A percentile compares a stretch with the other conserved stretches of the same genome.
phyloP scores from a whole-genome alignment of 2,329 filamentous ascomycete genomes.

The Colletotrichum eleusines region DNA sequence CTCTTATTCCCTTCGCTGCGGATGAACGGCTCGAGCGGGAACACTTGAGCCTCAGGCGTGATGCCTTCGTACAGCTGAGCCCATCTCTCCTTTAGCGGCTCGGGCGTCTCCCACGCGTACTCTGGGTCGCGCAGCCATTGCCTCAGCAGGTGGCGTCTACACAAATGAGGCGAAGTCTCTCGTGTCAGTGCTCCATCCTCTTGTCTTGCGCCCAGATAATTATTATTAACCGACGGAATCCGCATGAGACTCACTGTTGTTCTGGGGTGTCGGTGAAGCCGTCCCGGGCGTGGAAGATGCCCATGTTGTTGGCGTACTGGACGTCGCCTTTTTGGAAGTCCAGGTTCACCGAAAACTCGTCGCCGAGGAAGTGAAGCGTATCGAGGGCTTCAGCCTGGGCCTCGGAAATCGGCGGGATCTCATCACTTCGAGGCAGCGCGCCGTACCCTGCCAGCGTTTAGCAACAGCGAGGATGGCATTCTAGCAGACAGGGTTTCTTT shows the following conservation, averaged over 20 bases:
- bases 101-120: slow-evolving; percentile 62
- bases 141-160: slow-evolving; percentile 62
- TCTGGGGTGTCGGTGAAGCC: slow-evolving; percentile 59
- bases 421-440: slow-evolving; percentile 62
- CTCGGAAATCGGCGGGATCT: slow-evolving; percentile 68
- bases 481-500: too few species aligned
- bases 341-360: slow-evolving; percentile 58
- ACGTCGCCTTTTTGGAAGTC: slow-evolving; percentile 65
- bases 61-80: slow-evolving; percentile 65
- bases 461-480: too few species aligned
- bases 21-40: slow-evolving; percentile 65
- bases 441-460: slow-evolving; percentile 70
- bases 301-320: slow-evolving; percentile 68
- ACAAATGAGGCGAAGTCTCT: slow-evolving; percentile 47
- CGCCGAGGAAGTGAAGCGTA: slow-evolving; percentile 62
- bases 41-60: slow-evolving; percentile 63
- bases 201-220: slow-evolving; percentile 44
- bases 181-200: slow-evolving; percentile 31
- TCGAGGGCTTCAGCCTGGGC: slow-evolving; percentile 66
- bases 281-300: slow-evolving; percentile 65
- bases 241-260: slow-evolving; percentile 54
- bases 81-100: slow-evolving; percentile 61
- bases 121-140: slow-evolving; percentile 65
- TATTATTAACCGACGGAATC: not conserved
- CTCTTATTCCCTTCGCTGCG: slow-evolving; percentile 45